Evolutionary conservation across 2,329 filamentous ascomycete genomes (phyloP).

Genomic region (Nothophaeocryptopus gaeumannii): DNA sequence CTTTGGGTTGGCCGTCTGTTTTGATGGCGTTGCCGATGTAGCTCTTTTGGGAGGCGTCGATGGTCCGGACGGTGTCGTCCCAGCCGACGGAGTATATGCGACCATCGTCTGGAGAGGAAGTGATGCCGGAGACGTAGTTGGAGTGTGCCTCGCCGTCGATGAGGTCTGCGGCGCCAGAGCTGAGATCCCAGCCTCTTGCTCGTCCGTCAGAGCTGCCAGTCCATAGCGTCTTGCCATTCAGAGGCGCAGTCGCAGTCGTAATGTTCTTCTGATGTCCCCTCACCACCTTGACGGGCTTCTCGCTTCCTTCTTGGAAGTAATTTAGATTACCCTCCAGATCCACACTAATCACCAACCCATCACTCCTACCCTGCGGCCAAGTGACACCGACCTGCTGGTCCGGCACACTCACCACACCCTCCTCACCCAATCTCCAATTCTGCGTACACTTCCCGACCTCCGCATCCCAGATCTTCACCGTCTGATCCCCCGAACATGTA

Average conservation of each 20-base stretch:
- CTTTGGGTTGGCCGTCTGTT: constrained; percentile 77
- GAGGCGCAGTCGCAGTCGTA: constrained; percentile 66
- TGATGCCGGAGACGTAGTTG: constrained; percentile 79
- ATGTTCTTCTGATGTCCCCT: constrained; percentile 90
- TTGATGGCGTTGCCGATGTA: constrained; percentile 69
- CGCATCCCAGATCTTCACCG: constrained; percentile 89
- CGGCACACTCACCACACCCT: constrained; percentile 66
- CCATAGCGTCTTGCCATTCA: constrained; percentile 64
- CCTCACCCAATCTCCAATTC: constrained; percentile 79
- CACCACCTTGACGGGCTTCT: constrained; percentile 67
- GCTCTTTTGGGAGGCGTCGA: constrained; percentile 71
- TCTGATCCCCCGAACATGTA: constrained; percentile 91
- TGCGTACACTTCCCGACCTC: constrained; percentile 74
- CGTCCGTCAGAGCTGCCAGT: constrained; percentile 92
- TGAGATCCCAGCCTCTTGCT: constrained; percentile 78
- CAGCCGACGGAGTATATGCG: constrained; percentile 83
- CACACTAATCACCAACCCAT: constrained; percentile 85
- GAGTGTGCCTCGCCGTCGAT: constrained; percentile 80
- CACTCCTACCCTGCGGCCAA: constrained; percentile 76
- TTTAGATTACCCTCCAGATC: constrained; percentile 86
- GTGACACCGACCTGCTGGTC: constrained; percentile 95
- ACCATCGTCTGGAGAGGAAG: constrained; percentile 48
- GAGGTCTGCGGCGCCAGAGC: constrained; percentile 63
- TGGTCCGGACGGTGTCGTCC: constrained; percentile 84
- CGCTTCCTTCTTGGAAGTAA: constrained; percentile 73